These are phyloP conservation scores for Macrocystidia cucumis DNA, from an alignment of 1,284 basidiomycete species.

Conservation along the genomic window DNA sequence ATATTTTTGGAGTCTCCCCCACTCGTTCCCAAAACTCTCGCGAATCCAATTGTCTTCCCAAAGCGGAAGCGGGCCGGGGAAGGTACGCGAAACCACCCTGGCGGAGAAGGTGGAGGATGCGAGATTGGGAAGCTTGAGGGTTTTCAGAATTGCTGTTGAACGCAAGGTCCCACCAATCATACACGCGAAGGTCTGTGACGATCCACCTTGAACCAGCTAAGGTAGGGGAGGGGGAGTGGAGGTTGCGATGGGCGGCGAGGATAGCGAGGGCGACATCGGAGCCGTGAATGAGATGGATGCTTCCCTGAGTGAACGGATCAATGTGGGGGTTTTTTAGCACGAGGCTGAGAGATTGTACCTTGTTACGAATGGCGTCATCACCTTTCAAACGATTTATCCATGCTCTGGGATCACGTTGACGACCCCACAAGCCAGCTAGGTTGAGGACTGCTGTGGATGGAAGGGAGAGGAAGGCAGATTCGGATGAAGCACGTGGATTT, in stretches of 20 bases:
- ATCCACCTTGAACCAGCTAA: slow-evolving; percentile 54
- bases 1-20: slow-evolving; percentile 25
- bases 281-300: slow-evolving; percentile 54
- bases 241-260: slow-evolving; percentile 39
- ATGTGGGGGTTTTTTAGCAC: neutral
- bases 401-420: slow-evolving; percentile 35
- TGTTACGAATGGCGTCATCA: slow-evolving; percentile 43
- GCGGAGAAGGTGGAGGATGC: slow-evolving; percentile 42
- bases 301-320: slow-evolving; percentile 27
- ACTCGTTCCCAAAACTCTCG: slow-evolving; percentile 51
- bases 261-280: slow-evolving; percentile 51
- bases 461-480: no score
- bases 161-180: slow-evolving; percentile 65
- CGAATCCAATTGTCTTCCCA: slow-evolving; percentile 51
- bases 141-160: slow-evolving; percentile 41
- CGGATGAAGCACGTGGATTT: no score
- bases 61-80: slow-evolving; percentile 36
- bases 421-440: slow-evolving; percentile 60
- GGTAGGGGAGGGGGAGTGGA: slow-evolving; percentile 27
- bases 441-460: slow-evolving; percentile 55
- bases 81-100: slow-evolving; percentile 42
- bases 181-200: slow-evolving; percentile 49
- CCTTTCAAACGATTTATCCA: no score
- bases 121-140: slow-evolving; percentile 11
- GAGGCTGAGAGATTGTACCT: slow-evolving; percentile 25